phyloP scores from a whole-genome alignment of 2,329 filamentous ascomycete species.

The Phialophora tarda region DNA sequence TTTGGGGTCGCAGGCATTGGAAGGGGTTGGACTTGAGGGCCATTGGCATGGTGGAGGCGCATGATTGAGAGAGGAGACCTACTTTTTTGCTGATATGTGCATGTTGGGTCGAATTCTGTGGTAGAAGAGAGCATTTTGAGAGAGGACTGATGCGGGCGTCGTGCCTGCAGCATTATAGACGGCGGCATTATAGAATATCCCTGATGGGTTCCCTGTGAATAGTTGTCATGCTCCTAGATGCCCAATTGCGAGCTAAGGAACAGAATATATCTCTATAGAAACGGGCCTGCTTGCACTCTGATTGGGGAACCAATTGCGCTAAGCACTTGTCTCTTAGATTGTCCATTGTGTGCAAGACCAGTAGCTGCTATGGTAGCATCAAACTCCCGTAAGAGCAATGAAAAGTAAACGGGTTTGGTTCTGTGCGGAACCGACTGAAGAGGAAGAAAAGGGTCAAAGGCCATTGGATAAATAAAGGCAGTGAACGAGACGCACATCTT shows the following conservation, averaged over 20 bases:
- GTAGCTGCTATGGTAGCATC: background rate
- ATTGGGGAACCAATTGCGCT: background rate
- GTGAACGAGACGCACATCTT: background rate
- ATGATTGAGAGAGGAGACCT: slow-evolving; percentile 12
- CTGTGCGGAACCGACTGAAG: background rate
- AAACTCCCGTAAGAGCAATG: background rate
- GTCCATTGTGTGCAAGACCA: background rate
- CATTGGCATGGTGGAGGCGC: slow-evolving; percentile 30
- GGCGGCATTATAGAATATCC: background rate
- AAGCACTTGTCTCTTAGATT: background rate
- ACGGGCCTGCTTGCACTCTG: no score
- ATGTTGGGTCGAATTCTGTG: no score
- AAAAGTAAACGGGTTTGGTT: background rate
- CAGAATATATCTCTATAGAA: background rate
- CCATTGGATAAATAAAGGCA: no score
- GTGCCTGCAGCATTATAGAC: background rate
- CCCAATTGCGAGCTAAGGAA: background rate
- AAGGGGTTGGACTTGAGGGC: slow-evolving; percentile 29
- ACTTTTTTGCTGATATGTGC: background rate
- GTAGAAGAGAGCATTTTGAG: no score
- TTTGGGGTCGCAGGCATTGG: slow-evolving; percentile 32
- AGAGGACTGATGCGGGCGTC: background rate
- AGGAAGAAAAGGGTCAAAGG: background rate
- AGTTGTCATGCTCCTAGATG: background rate
- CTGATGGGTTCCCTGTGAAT: background rate